Percentiles rank a stretch among this genome's conserved stretches.
These are phyloP conservation scores for Talinum fruticosum DNA, from an alignment of 148 eudicot genomes.

Conservation along the genomic window DNA sequence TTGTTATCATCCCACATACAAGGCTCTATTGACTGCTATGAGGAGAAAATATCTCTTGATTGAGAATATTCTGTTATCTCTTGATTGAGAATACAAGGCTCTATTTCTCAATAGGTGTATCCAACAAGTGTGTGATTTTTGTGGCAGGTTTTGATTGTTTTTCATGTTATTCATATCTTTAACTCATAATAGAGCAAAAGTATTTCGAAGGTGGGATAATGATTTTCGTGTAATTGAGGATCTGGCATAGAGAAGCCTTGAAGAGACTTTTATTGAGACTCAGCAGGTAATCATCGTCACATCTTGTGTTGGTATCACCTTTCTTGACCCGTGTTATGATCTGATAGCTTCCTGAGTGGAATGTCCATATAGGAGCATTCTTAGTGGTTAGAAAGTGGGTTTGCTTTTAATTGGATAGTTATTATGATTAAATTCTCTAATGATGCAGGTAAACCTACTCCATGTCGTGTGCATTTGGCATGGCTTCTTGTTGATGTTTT, in stretches of 20 bases:
- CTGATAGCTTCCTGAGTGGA: neutral
- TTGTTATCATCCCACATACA: too few species aligned
- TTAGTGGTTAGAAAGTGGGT: slow-evolving; percentile 12
- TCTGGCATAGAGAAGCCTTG: neutral
- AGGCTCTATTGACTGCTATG: neutral
- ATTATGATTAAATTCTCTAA: neutral
- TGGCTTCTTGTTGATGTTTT: slow-evolving; percentile 28
- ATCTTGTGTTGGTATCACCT: neutral
- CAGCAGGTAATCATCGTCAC: slow-evolving; percentile 1
- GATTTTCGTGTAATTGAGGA: neutral
- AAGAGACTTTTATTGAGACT: neutral
- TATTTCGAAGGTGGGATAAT: too few species aligned
- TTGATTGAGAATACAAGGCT: neutral
- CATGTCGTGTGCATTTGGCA: slow-evolving; percentile 10
- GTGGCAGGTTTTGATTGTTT: neutral
- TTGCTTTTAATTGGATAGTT: neutral
- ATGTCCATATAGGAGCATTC: neutral
- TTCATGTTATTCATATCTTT: neutral
- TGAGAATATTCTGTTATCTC: neutral
- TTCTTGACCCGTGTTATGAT: neutral
- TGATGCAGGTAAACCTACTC: slow-evolving; percentile 26
- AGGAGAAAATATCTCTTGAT: neutral
- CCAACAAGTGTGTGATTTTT: neutral
- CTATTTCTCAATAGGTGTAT: neutral
- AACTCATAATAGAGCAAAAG: neutral